These are phyloP conservation scores for Globisporangium irregulare DNA, from an alignment of 352 stramenopile genomes.

Conservation along the genomic window DNA sequence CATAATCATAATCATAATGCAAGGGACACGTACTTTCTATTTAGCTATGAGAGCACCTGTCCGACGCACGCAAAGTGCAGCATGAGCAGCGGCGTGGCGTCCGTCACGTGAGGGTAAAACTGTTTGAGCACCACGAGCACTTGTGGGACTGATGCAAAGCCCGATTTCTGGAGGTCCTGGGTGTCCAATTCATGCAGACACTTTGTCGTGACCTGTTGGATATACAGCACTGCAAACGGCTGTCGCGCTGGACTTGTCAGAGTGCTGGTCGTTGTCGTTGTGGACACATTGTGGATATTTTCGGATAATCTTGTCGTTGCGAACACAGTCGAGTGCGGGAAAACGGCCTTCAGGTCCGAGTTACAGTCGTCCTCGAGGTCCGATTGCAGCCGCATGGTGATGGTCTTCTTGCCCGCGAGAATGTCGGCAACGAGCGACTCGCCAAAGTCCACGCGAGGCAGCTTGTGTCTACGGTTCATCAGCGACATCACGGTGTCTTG, in stretches of 20 bases:
- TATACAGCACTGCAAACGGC: slow-evolving; percentile 47
- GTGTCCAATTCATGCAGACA: slow-evolving; percentile 29
- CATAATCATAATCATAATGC: neutral
- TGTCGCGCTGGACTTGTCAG: slow-evolving; percentile 3
- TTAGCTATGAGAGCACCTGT: neutral
- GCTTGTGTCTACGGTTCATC: neutral
- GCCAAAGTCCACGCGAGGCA: slow-evolving; percentile 62
- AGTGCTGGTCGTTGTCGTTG: slow-evolving; percentile 23
- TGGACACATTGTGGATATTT: neutral
- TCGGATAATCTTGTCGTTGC: slow-evolving; percentile 23
- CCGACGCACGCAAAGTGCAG: slow-evolving; percentile 49
- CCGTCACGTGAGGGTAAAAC: slow-evolving; percentile 56
- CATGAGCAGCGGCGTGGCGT: slow-evolving; percentile 40
- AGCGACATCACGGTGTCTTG: slow-evolving; percentile 2
- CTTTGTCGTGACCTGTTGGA: slow-evolving; percentile 34
- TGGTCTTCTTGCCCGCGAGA: slow-evolving; percentile 37
- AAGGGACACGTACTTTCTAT: neutral
- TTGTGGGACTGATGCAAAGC: slow-evolving; percentile 34
- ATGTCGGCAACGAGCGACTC: slow-evolving; percentile 44
- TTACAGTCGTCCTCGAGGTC: slow-evolving; percentile 45
- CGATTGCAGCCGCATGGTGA: slow-evolving; percentile 67
- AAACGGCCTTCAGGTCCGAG: slow-evolving; percentile 49
- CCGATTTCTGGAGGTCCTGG: slow-evolving; percentile 38
- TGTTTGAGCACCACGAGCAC: slow-evolving; percentile 44
- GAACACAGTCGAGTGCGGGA: slow-evolving; percentile 28